These are phyloP conservation scores for Phaeosphaeria sp. DNA, from an alignment of 2,329 filamentous ascomycete species.

Conservation along the genomic window DNA sequence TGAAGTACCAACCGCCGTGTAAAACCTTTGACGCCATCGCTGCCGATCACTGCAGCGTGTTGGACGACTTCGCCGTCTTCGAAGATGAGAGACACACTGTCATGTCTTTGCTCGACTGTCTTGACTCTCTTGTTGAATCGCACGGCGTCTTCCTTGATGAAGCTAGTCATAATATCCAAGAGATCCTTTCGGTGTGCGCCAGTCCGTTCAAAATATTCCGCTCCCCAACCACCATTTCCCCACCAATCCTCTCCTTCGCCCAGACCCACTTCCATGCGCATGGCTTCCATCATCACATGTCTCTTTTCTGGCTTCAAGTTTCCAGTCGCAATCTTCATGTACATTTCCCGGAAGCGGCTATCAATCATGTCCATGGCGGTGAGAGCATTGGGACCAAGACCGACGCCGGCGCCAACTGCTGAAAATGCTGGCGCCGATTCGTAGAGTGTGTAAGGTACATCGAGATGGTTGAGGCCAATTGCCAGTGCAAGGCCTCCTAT, in stretches of 20 bases:
- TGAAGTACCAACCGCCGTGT: slow-evolving; percentile 26
- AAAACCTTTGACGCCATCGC: slow-evolving; percentile 55
- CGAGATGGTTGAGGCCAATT: slow-evolving; percentile 29
- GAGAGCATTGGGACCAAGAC: slow-evolving; percentile 51
- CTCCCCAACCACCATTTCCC: slow-evolving; percentile 45
- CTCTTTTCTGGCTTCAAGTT: slow-evolving; percentile 48
- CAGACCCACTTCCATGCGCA: slow-evolving; percentile 50
- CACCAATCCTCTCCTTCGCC: slow-evolving; percentile 48
- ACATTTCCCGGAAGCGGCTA: slow-evolving; percentile 44
- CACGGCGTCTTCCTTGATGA: slow-evolving; percentile 37
- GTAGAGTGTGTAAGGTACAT: slow-evolving; percentile 34
- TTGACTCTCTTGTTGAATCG: slow-evolving; percentile 35
- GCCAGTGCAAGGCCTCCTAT: slow-evolving; percentile 36
- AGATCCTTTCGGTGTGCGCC: slow-evolving; percentile 53
- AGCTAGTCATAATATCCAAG: slow-evolving; percentile 57
- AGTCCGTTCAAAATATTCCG: slow-evolving; percentile 47
- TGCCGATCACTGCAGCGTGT: slow-evolving; percentile 53
- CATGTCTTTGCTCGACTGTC: slow-evolving; percentile 42
- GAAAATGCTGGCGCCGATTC: slow-evolving; percentile 31
- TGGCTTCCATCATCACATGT: slow-evolving; percentile 52
- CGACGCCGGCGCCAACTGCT: slow-evolving; percentile 37
- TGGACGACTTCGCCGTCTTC: slow-evolving; percentile 45
- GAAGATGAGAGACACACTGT: slow-evolving; percentile 46
- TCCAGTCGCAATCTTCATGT: slow-evolving; percentile 48
- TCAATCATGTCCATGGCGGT: slow-evolving; percentile 54